phyloP scores from a whole-genome alignment of 148 eudicot genomes.

The Diospyros kaki region DNA sequence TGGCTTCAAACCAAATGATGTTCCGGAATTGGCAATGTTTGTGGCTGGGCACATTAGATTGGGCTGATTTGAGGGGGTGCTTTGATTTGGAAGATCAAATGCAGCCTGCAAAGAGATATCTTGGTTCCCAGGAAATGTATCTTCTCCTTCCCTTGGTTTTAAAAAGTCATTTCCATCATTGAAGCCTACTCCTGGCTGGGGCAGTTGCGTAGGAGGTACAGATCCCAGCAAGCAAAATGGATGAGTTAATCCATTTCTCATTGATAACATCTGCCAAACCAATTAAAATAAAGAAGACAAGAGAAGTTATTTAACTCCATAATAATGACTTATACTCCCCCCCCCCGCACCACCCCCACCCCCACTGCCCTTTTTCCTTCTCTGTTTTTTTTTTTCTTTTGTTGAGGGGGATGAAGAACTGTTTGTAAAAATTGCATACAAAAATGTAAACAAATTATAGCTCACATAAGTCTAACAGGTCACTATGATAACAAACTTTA shows the following conservation, averaged over 20 bases:
- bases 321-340: neutral
- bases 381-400: neutral
- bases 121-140: conserved; percentile 29
- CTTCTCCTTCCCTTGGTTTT: conserved; percentile 27
- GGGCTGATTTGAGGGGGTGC: conserved; percentile 28
- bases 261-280: conserved; percentile 24
- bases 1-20: conserved; percentile 30
- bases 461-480: neutral
- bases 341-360: too few species aligned
- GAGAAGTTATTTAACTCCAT: neutral
- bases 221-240: conserved; percentile 47
- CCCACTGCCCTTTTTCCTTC: neutral
- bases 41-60: conserved; percentile 19
- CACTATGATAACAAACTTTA: neutral
- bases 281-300: conserved; percentile 1
- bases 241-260: conserved; percentile 76
- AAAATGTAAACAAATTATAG: neutral
- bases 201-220: conserved; percentile 25
- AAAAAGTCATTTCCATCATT: conserved; percentile 35
- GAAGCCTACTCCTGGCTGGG: conserved; percentile 25
- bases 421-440: neutral
- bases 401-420: neutral
- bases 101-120: conserved; percentile 33
- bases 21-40: conserved; percentile 30
- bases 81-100: conserved; percentile 33